A percentile compares a stretch with the other conserved stretches of the same genome.
Evolutionary conservation across 352 stramenopile species (phyloP).

Genomic region (Globisporangium spinosum): DNA sequence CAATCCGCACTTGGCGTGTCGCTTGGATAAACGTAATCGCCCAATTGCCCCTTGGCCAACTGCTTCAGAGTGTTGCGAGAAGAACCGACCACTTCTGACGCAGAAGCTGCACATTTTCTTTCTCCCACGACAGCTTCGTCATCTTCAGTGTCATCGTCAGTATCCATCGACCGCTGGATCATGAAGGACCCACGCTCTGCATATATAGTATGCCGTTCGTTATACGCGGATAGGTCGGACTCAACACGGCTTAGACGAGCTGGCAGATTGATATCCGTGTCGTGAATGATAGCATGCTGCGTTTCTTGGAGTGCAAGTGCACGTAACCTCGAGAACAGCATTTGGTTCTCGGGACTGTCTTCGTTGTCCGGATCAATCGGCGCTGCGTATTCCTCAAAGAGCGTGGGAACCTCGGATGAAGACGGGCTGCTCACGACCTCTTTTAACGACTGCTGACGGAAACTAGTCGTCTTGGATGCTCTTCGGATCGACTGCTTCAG

Average conservation of each 20-base stretch:
- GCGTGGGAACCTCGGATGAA: conserved; percentile 7
- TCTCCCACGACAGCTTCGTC: conserved; percentile 18
- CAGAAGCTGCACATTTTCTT: not conserved
- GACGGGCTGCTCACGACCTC: not conserved
- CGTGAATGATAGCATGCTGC: conserved; percentile 6
- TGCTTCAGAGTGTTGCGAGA: conserved; percentile 52
- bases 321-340: conserved; percentile 60
- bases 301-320: conserved; percentile 50
- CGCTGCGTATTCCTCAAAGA: conserved; percentile 49
- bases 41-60: conserved; percentile 51
- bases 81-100: not conserved
- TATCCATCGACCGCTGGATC: conserved; percentile 25
- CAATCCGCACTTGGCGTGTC: conserved; percentile 51
- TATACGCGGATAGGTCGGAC: conserved; percentile 40
- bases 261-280: conserved; percentile 10
- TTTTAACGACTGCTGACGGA: conserved; percentile 19
- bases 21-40: conserved; percentile 66
- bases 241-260: conserved; percentile 19
- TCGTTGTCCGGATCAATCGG: conserved; percentile 37
- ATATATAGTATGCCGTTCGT: conserved; percentile 35
- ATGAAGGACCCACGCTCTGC: conserved; percentile 31
- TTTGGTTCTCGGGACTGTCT: conserved; percentile 52
- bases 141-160: conserved; percentile 30
- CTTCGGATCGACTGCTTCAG: conserved; percentile 51
- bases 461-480: conserved; percentile 44